Conservation (phyloP, 768 basidiomycete genomes). For the Dioszegia hungarica region DNA sequence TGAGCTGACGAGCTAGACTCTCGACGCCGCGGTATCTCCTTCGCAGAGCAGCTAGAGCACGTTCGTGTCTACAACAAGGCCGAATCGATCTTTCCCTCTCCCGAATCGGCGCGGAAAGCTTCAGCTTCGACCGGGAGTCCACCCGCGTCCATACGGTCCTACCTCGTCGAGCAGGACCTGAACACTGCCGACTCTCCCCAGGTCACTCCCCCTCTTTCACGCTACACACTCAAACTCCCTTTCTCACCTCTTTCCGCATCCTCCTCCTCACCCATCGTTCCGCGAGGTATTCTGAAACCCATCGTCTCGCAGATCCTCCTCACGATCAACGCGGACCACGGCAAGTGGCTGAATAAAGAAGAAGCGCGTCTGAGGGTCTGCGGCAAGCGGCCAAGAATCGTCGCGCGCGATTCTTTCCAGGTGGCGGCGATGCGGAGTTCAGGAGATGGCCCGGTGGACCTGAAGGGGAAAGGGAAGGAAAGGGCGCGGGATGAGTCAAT, state of each 20-base stretch:
- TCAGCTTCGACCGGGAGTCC: background rate
- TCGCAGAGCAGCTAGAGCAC: conserved; percentile 20
- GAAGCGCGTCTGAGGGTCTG: conserved; percentile 31
- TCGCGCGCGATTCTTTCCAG: conserved; percentile 38
- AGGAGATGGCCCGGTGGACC: conserved; percentile 7
- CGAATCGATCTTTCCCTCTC: conserved; percentile 26
- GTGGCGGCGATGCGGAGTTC: conserved; percentile 25
- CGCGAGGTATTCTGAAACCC: conserved; percentile 27
- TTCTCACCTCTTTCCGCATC: conserved; percentile 13
- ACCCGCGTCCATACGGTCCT: conserved; percentile 28
- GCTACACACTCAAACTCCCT: conserved; percentile 5
- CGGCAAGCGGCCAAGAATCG: conserved; percentile 31
- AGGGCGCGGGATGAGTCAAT: background rate
- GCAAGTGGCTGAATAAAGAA: conserved; percentile 44
- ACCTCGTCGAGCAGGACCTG: conserved; percentile 11
- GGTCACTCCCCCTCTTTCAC: conserved; percentile 5
- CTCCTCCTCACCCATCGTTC: conserved; percentile 13
- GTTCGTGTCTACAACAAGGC: conserved; percentile 29
- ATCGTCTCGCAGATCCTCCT: conserved; percentile 28
- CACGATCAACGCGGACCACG: conserved; percentile 41
- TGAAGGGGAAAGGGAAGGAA: conserved; percentile 18
- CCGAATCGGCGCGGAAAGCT: background rate
- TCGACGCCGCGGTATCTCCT: conserved; percentile 23
- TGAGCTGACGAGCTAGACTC: conserved; percentile 6
- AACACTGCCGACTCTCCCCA: conserved; percentile 8